Percentiles rank a stretch among this genome's conserved stretches.
These are phyloP conservation scores for Pseudozyma sp. DNA, from an alignment of 1,284 basidiomycete species.

Conservation along the genomic window DNA sequence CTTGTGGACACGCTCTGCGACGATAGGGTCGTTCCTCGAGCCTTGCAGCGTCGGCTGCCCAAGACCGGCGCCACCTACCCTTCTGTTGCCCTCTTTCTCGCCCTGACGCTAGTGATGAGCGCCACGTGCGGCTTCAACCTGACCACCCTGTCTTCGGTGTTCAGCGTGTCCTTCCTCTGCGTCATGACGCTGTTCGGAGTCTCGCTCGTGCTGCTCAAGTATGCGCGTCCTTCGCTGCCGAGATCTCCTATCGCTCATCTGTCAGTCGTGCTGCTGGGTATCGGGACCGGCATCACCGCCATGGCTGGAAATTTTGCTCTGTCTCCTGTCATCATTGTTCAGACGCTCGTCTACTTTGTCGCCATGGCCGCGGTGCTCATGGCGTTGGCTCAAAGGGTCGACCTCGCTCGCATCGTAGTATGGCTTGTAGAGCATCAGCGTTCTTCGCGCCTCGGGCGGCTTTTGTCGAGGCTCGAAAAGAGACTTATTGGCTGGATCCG, in stretches of 20 bases:
- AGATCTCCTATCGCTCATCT: constrained; percentile 71
- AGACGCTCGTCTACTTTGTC: constrained; percentile 62
- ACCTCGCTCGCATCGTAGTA: constrained; percentile 73
- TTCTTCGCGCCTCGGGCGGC: constrained; percentile 13
- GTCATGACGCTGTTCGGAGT: constrained; percentile 77
- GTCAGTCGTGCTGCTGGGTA: constrained; percentile 70
- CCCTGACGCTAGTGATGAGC: constrained; percentile 74
- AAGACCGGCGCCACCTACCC: constrained; percentile 74
- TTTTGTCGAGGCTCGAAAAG: constrained; percentile 68
- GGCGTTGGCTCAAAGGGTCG: constrained; percentile 73
- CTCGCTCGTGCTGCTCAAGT: constrained; percentile 75
- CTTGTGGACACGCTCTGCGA: constrained; percentile 46
- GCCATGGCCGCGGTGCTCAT: constrained; percentile 72
- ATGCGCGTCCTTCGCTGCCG: constrained; percentile 75
- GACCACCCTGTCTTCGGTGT: constrained; percentile 50
- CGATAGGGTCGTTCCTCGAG: constrained; percentile 75
- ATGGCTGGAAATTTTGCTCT: constrained; percentile 52
- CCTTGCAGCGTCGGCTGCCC: constrained; percentile 73
- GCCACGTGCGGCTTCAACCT: constrained; percentile 74
- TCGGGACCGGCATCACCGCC: constrained; percentile 76
- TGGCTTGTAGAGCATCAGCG: constrained; percentile 77
- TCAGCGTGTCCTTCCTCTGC: constrained; percentile 74
- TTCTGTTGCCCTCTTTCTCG: constrained; percentile 73
- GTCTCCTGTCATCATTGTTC: constrained; percentile 75
- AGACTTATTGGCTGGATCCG: constrained; percentile 72